Conservation (phyloP, 108 stramenopile genomes). For the Aurantiochytrium sp. region DNA sequence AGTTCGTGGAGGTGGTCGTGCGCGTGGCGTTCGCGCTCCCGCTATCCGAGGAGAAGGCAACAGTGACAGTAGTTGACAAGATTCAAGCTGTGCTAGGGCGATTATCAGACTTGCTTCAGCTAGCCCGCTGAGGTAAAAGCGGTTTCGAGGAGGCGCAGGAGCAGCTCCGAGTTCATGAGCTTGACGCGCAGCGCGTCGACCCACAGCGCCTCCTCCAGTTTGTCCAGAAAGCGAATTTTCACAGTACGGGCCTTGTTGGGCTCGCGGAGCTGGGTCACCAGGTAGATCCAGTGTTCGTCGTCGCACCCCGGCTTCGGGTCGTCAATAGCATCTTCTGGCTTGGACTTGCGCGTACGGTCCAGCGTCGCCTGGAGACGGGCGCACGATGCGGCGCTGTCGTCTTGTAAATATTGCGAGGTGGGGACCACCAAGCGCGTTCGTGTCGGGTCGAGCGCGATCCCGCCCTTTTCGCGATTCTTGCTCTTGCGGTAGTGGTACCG, state of each 20-base stretch:
- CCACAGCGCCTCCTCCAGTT: conserved; percentile 10
- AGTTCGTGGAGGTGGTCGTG: not conserved
- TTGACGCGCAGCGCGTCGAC: not conserved
- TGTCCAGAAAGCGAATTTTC: conserved; percentile 24
- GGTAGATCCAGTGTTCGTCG: conserved; percentile 18
- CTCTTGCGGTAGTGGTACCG: conserved; percentile 31
- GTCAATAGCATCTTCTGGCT: not conserved
- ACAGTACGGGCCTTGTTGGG: conserved; percentile 5
- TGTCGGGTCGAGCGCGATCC: not conserved
- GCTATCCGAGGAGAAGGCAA: too few species aligned
- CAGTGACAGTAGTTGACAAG: too few species aligned
- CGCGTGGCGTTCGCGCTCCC: not conserved
- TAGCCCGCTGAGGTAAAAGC: not conserved
- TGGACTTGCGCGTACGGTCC: not conserved
- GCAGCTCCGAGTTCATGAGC: conserved; percentile 26
- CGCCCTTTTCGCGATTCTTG: conserved; percentile 20
- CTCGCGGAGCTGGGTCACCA: not conserved
- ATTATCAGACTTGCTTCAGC: not conserved
- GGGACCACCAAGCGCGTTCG: not conserved
- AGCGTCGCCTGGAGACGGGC: not conserved
- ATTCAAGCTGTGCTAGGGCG: not conserved
- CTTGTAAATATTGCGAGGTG: not conserved
- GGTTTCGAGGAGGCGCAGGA: conserved; percentile 10
- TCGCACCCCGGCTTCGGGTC: conserved; percentile 1
- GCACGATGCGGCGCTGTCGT: not conserved